These are phyloP conservation scores for Cinnamomum chago DNA, from an alignment of 164 flowering plant genomes.

Conservation along the genomic window DNA sequence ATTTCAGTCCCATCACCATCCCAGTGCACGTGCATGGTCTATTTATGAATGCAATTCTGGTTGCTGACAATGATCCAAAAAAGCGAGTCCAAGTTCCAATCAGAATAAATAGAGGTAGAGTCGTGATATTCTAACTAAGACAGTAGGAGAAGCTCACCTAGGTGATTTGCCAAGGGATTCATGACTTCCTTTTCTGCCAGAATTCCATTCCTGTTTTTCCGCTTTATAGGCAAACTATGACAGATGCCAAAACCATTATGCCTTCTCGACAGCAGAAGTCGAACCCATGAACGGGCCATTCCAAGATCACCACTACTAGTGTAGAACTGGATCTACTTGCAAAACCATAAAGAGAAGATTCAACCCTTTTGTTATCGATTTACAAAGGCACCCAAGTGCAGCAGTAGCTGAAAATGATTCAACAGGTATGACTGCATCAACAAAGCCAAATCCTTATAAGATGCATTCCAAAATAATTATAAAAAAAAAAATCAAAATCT, in stretches of 20 bases:
- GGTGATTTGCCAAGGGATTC: neutral
- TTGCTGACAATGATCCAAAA: constrained; percentile 8
- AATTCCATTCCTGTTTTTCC: constrained; percentile 1
- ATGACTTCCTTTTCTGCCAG: constrained; percentile 5
- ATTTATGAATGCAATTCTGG: neutral
- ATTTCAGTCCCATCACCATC: neutral
- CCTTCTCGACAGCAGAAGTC: constrained; percentile 7
- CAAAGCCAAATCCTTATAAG: too few species aligned
- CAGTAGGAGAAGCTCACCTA: neutral
- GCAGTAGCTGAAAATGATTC: constrained; percentile 2
- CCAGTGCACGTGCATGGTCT: neutral
- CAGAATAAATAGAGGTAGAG: neutral
- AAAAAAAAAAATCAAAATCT: too few species aligned
- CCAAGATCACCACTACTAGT: neutral
- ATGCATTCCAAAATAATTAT: too few species aligned
- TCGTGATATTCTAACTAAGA: neutral
- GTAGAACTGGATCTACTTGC: constrained; percentile 1
- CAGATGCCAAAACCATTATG: constrained; percentile 4
- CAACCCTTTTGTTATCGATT: neutral
- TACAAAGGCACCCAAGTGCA: neutral
- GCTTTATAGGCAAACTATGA: neutral
- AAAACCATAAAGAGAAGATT: constrained; percentile 2
- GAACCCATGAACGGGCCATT: constrained; percentile 13
- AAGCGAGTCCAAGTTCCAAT: neutral
- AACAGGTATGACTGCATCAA: neutral